Evolutionary conservation across 208 protist genomes (phyloP).

Genomic region (Acanthamoeba rhysodes): DNA sequence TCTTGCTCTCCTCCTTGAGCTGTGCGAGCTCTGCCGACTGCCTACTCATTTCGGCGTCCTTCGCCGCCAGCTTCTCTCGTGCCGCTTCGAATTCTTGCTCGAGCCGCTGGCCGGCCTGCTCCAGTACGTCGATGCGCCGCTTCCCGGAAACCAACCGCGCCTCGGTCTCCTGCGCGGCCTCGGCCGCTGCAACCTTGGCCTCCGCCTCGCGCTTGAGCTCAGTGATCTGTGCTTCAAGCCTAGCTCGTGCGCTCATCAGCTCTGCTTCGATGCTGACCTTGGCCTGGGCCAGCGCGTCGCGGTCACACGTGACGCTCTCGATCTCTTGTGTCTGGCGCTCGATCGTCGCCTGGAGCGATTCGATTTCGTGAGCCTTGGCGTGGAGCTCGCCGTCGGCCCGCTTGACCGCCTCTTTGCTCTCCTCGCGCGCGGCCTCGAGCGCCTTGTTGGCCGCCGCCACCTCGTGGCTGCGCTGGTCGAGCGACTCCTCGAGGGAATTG

Average conservation of each 20-base stretch:
- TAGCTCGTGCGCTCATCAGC: neutral
- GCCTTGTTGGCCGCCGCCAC: neutral
- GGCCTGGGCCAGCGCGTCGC: neutral
- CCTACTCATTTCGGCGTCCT: neutral
- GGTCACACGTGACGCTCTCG: neutral
- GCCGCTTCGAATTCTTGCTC: neutral
- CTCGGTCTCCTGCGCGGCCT: neutral
- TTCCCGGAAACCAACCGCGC: neutral
- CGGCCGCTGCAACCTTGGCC: no score
- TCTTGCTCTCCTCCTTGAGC: neutral
- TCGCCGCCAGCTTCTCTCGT: neutral
- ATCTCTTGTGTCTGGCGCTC: neutral
- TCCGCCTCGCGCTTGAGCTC: neutral
- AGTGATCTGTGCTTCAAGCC: neutral
- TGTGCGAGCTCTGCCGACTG: neutral
- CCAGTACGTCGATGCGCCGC: neutral
- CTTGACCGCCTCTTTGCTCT: neutral
- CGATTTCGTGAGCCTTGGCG: no score
- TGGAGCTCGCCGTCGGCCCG: no score
- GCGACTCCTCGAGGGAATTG: neutral
- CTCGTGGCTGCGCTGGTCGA: neutral
- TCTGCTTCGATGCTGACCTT: neutral
- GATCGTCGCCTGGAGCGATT: neutral
- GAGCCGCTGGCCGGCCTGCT: neutral
- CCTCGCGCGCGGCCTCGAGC: neutral